Base-by-base conservation (phyloP, 1,284 basidiomycete species). In the Bondarzewia mesenterica region DNA sequence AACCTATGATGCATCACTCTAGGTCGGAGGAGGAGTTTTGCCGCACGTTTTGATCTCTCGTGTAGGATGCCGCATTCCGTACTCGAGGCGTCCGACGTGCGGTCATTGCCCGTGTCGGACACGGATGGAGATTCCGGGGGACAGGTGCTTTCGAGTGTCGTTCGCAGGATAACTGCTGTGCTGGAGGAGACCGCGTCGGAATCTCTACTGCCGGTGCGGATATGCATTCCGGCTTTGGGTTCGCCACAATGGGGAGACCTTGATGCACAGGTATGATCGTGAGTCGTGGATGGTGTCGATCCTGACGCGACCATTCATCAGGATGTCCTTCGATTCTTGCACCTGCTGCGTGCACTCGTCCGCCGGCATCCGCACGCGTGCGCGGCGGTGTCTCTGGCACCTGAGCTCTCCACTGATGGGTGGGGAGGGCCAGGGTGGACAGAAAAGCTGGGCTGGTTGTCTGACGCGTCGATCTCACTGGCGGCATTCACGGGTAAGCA, bases 401-500 rank as follows among this genome's bases (percentile, higher is more conserved):
- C 83, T 18, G 71, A 81, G 54, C 46, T 81, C 16, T 82, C 77
- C 36, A 62, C 67, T 47, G 79, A 78, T 44, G 56, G 58, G n/a
- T 80, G 74, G 74, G 76, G 72, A 39, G 80, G 76, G 15, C 57
- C 70, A 26, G 84, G 80, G 2, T 90, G 89, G 84, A 63, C 82
- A 15, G 75, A 85, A 47, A 85, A 84, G 59, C 63, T 94, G n/a
- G 77, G 84, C 7, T 92, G 89, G 87, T 62, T 81, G 23, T 76
- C 80, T 3, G 91, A 95, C 64, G 82, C 78, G 7, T 76, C 81
- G 36, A 71, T 95, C 44, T 81, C 80, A 38, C 70, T 96, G 53
- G 71, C 77, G 35, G 85, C 90, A 16, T 94, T 94, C 62, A 80
- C 86, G 46, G 81, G 90, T 90, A 63, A 52, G 80, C 68, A 42